phyloP scores from a whole-genome alignment of 2,329 filamentous ascomycete genomes.

The Penicillium sp. region DNA sequence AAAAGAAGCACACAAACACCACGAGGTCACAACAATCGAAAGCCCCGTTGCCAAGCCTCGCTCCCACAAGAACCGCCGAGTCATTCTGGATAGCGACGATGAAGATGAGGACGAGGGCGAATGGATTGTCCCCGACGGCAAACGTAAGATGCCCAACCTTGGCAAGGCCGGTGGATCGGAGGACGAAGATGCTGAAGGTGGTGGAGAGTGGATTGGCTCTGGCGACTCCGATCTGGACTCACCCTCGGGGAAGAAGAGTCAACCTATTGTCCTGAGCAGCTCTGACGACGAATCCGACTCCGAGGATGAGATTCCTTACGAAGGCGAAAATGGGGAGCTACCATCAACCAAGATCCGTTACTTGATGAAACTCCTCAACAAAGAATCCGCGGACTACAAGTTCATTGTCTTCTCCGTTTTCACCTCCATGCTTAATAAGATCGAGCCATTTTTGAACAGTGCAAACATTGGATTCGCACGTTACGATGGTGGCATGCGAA shows the following conservation, averaged over 20 bases:
- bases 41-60: conserved; percentile 25
- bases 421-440: conserved; percentile 94
- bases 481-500: conserved; percentile 94
- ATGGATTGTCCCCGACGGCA: conserved; percentile 73
- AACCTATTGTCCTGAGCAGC: conserved; percentile 19
- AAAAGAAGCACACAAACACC: conserved; percentile 45
- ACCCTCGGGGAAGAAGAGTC: conserved; percentile 22
- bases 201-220: conserved; percentile 73
- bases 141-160: conserved; percentile 61
- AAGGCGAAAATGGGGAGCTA: conserved; percentile 45
- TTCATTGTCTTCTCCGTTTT: conserved; percentile 99
- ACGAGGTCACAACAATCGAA: conserved; percentile 27
- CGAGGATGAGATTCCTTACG: conserved; percentile 40
- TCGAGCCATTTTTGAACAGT: conserved; percentile 82
- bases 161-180: conserved; percentile 81
- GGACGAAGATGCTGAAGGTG: conserved; percentile 84
- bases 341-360: conserved; percentile 88
- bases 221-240: conserved; percentile 62
- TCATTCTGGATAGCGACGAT: conserved; percentile 56
- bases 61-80: conserved; percentile 40
- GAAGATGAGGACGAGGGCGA: conserved; percentile 67
- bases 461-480: conserved; percentile 77
- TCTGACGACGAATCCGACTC: conserved; percentile 43
- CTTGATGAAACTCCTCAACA: conserved; percentile 74
- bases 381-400: conserved; percentile 80